These are phyloP conservation scores for Geranomyces variabilis DNA, from an alignment of 192 early-diverging fungal genomes.

Conservation along the genomic window DNA sequence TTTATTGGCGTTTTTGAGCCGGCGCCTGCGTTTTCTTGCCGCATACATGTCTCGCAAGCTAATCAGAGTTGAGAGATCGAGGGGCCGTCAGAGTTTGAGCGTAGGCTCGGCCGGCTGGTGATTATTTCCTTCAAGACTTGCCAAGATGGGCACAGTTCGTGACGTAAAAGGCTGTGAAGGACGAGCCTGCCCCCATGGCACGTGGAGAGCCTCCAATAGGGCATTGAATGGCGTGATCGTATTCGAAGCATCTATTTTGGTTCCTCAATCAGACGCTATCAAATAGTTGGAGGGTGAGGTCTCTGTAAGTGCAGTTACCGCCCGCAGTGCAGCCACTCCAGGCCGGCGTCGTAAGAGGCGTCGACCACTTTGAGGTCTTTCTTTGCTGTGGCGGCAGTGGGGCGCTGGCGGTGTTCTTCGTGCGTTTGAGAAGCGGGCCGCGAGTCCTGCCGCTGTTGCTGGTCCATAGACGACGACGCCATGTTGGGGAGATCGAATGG, in stretches of 20 bases:
- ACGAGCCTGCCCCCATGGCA: background rate
- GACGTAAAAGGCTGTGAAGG: conserved; percentile 19
- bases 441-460: too few species aligned
- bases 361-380: conserved; percentile 15
- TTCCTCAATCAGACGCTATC: background rate
- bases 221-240: conserved; percentile 23
- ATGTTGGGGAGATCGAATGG: too few species aligned
- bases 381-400: background rate
- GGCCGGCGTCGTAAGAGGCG: conserved; percentile 21
- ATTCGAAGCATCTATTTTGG: conserved; percentile 18
- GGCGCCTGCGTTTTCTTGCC: conserved; percentile 14
- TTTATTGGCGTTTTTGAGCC: background rate
- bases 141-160: conserved; percentile 33
- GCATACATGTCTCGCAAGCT: conserved; percentile 27
- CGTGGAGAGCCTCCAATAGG: conserved; percentile 6
- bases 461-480: too few species aligned
- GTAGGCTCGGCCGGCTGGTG: too few species aligned
- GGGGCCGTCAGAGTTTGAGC: too few species aligned
- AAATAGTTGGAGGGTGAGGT: background rate
- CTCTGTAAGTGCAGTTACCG: conserved; percentile 1
- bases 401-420: too few species aligned
- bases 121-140: too few species aligned
- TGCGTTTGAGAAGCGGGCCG: too few species aligned
- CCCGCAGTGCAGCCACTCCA: conserved; percentile 34
- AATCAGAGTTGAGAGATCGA: background rate